phyloP scores from a whole-genome alignment of 1,284 basidiomycete species.

The Phaffia rhodozyma region DNA sequence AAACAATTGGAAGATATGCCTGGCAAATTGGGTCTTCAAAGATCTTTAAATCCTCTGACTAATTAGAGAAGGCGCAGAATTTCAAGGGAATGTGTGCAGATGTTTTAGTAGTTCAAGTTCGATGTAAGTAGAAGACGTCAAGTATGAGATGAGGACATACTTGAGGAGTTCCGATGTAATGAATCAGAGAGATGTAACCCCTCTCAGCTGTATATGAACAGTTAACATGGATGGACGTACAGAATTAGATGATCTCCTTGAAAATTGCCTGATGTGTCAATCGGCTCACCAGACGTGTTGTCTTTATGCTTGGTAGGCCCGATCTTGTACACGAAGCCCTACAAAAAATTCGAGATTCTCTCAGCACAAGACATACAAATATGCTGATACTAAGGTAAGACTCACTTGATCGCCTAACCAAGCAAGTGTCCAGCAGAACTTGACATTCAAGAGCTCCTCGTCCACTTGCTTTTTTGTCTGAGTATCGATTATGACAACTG shows the following conservation, averaged over 20 bases:
- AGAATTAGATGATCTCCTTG: not conserved
- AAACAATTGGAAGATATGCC: slow-evolving; percentile 4
- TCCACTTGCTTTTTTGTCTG: slow-evolving; percentile 6
- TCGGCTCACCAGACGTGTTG: slow-evolving; percentile 1
- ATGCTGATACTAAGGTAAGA: not conserved
- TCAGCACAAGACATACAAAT: not conserved
- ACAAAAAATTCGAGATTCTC: not conserved
- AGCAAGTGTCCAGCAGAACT: slow-evolving; percentile 15
- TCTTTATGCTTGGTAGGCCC: slow-evolving; percentile 10
- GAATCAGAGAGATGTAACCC: slow-evolving; percentile 3
- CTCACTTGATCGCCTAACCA: slow-evolving; percentile 13
- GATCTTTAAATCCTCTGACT: slow-evolving; percentile 5
- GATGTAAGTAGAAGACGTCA: too few species aligned
- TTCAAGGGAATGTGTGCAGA: not conserved
- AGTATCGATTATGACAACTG: slow-evolving; percentile 3
- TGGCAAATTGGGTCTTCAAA: not conserved
- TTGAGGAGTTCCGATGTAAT: slow-evolving; percentile 11
- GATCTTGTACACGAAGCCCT: slow-evolving; percentile 16
- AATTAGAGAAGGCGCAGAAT: not conserved
- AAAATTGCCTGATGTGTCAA: not conserved
- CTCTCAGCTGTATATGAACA: not conserved
- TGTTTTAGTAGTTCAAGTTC: too few species aligned
- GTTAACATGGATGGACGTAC: too few species aligned
- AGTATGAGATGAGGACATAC: not conserved
- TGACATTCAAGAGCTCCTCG: slow-evolving; percentile 12